A percentile compares a stretch with the other conserved stretches of the same genome.
Evolutionary conservation across 805 yeast species (phyloP).

Genomic region (Teunomyces kruisii): DNA sequence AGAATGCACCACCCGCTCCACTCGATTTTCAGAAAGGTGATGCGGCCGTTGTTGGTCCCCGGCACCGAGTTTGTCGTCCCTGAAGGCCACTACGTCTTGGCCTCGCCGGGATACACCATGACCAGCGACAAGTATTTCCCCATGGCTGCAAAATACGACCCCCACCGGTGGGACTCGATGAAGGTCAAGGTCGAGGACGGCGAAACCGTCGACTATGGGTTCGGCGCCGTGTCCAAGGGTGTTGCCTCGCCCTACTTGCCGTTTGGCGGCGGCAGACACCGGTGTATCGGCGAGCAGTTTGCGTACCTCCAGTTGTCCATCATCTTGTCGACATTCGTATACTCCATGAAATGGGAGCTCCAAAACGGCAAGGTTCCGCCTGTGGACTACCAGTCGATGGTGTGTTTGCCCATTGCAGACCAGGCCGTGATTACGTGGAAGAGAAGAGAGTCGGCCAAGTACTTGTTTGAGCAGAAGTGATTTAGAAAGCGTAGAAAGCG

Average conservation of each 20-base stretch:
- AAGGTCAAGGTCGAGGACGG: slow-evolving; percentile 4
- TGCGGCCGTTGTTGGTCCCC: slow-evolving; percentile 74
- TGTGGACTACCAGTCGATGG: slow-evolving; percentile 83
- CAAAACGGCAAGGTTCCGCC: slow-evolving; percentile 50
- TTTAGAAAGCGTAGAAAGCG: too few species aligned
- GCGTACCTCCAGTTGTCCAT: slow-evolving; percentile 92
- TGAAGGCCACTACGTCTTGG: slow-evolving; percentile 81
- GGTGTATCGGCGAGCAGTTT: slow-evolving; percentile 98
- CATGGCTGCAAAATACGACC: slow-evolving; percentile 66
- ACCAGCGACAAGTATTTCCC: slow-evolving; percentile 78
- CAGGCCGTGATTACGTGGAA: slow-evolving; percentile 70
- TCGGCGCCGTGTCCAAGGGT: slow-evolving; percentile 93
- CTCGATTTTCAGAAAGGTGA: slow-evolving; percentile 90
- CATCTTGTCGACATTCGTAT: slow-evolving; percentile 68
- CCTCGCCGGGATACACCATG: slow-evolving; percentile 91
- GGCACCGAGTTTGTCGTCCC: slow-evolving; percentile 79
- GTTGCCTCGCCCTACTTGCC: slow-evolving; percentile 94
- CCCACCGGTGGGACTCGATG: slow-evolving; percentile 77
- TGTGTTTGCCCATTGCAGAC: slow-evolving; percentile 75
- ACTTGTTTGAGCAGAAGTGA: neutral
- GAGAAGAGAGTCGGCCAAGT: slow-evolving; percentile 42
- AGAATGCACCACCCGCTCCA: slow-evolving; percentile 96
- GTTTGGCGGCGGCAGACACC: slow-evolving; percentile 98
- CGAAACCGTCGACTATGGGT: slow-evolving; percentile 78
- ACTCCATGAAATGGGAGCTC: slow-evolving; percentile 72